Conservation (phyloP, 176 grass and related monocot species). For the Hsuehochloa calcarea region DNA sequence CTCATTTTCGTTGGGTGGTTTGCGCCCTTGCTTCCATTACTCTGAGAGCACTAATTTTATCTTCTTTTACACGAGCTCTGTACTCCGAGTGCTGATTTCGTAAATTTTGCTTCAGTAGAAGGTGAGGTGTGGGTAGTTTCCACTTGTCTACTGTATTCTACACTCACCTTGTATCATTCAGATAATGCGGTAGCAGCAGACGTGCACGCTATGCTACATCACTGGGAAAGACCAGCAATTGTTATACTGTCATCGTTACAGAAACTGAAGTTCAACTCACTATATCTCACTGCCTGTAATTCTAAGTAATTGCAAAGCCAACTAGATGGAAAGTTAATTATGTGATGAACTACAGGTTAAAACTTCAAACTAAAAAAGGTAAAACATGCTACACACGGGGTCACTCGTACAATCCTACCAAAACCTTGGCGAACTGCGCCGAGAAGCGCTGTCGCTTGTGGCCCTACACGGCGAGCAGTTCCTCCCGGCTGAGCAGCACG, state of each 20-base stretch:
- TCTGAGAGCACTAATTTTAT: background rate
- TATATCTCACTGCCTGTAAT: background rate
- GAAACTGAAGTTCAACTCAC: background rate
- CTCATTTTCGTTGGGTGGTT: background rate
- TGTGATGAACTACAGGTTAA: conserved; percentile 6
- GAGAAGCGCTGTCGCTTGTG: conserved; percentile 67
- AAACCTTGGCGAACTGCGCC: conserved; percentile 37
- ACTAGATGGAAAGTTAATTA: background rate
- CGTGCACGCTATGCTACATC: background rate
- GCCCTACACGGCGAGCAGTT: conserved; percentile 49
- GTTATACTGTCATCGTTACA: too few relatives aligned
- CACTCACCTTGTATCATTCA: background rate
- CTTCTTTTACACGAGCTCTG: background rate
- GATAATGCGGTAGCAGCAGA: background rate
- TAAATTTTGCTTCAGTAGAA: background rate
- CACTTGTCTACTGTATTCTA: background rate
- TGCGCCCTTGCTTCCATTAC: background rate
- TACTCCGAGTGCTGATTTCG: background rate
- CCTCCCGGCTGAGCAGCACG: conserved; percentile 60
- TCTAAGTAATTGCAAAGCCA: background rate
- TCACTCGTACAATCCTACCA: background rate
- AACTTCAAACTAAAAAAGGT: background rate
- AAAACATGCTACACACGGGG: background rate
- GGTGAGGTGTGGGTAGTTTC: background rate
- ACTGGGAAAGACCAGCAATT: background rate